phyloP scores from a whole-genome alignment of 305 asterid species.

The Ajuga reptans region DNA sequence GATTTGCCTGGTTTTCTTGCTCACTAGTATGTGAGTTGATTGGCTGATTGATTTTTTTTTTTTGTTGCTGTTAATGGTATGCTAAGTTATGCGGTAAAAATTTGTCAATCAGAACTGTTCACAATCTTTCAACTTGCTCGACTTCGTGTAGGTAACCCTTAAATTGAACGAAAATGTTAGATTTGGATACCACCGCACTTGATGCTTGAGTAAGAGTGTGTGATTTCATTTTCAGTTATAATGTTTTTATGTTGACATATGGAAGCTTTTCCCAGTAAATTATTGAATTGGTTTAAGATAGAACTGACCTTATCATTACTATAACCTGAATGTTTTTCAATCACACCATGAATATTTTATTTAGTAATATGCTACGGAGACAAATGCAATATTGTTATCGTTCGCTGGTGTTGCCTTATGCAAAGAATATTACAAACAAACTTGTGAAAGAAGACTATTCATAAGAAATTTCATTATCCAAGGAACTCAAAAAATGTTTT shows the following conservation, averaged over 20 bases:
- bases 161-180: background rate
- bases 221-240: background rate
- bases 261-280: background rate
- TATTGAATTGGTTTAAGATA: background rate
- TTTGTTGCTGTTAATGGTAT: background rate
- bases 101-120: background rate
- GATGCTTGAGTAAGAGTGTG: constrained; percentile 1
- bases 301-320: background rate
- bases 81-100: too few species aligned
- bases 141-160: background rate
- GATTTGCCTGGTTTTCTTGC: background rate
- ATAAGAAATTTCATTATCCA: background rate
- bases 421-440: background rate
- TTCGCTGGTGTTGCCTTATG: too few species aligned
- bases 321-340: background rate
- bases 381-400: too few species aligned
- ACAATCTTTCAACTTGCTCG: background rate
- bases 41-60: background rate
- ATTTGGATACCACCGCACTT: background rate
- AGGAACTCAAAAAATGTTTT: background rate
- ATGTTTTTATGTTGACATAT: background rate
- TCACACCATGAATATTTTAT: background rate
- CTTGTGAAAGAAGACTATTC: background rate
- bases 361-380: background rate
- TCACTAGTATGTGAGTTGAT: background rate